Evolutionary conservation across 805 yeast genomes (phyloP), one percentile per base, ranked within the genome.

Genomic region (Saccharomycopsis selenospora): DNA sequence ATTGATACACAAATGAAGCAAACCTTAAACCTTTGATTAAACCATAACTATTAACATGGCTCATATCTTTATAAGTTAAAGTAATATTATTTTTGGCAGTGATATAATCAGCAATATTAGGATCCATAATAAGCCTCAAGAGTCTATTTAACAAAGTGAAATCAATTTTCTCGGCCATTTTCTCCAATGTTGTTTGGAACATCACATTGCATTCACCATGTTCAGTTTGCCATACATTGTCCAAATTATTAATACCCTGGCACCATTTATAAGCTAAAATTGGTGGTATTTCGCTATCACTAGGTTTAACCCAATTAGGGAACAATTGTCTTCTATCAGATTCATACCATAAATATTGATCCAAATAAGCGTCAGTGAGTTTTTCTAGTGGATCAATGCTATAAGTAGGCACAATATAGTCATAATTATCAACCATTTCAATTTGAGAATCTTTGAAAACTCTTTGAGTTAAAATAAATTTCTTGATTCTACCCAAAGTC

Each of bases 301-400:
- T 79, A 6, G 99, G 99, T 61, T 93, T 93, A 36, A 93, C 75
- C 99, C 99, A 93, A 61, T 82, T 83, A 3, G 99, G 99, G 66
- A 93, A 93, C 24, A 93, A 65, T 5, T 81, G 78, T 51, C 96
- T 68, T 61, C 85, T 81, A 47, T 87, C 96, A 7, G 93, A 91
- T 61, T 93, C 98, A 64, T 85, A 91, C 96, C 98, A 93, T 41
- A 93, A 67, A 58, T 91, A 93, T 59, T 93, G 99, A 59, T 91
- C 98, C 36, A 93, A 66, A 56, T 91, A 93, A 0, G 98, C 96
- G 67, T 93, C 99, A 0, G 96, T 89, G 45, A 93, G 87, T 61
- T 90, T 93, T 63, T 93, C 99, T 38, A 89, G 65, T 0, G 98
- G 96, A 60, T 91, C 97, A 13, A 93, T 75, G 8, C 83, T 76